Base-by-base conservation (phyloP, 2,329 filamentous ascomycete genomes). In the Botrytis fragariae region DNA sequence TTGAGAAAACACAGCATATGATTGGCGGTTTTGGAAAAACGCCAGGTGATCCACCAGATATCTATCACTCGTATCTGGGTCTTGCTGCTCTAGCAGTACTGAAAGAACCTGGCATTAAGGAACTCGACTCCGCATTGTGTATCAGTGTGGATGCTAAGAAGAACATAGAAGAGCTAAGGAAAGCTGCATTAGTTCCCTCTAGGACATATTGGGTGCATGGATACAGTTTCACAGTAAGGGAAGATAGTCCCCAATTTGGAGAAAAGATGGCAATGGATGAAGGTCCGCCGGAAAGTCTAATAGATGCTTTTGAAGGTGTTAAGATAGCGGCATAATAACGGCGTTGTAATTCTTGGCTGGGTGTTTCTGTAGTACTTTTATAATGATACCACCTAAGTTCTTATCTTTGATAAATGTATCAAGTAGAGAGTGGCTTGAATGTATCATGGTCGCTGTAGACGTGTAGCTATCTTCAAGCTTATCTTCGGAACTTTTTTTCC, bases 11-110 rank as follows among this genome's bases (percentile, higher is more conserved):
- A 1, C 94, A 98, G 80, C 95, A 98, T 82, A 81, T 89, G 29
- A 92, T 98, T 37, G 93, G 93, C 61, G 93, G 93, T 0, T 96
- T 96, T 81, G 89, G 89, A n/a, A 95, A 96, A 80, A 82, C 86
- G 18, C 88, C 90, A 0, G 90, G 89, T 9, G 86, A 88, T 20
- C 88, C 88, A 62, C 93, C 93, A 20, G 91, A 93, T 82, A 86
- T 98, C 39, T 93, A 97, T 77, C 96, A 99, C 81, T 93, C 92
- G 0, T 98, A 95, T 81, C 87, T 98, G 44, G 96, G 94, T 0
- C 87, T 98, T 48, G 92, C 94, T 2, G 91, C 93, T 0, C 84
- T 99, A 57, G 90, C 91, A 0, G 87, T 93, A 25, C 88, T 94
- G 81, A 89, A 89, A 12, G 93, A 97, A 77, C 81, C 86, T 0